phyloP scores from a whole-genome alignment of 176 grass and related monocot species.

The Bolboschoenus planiculmis region DNA sequence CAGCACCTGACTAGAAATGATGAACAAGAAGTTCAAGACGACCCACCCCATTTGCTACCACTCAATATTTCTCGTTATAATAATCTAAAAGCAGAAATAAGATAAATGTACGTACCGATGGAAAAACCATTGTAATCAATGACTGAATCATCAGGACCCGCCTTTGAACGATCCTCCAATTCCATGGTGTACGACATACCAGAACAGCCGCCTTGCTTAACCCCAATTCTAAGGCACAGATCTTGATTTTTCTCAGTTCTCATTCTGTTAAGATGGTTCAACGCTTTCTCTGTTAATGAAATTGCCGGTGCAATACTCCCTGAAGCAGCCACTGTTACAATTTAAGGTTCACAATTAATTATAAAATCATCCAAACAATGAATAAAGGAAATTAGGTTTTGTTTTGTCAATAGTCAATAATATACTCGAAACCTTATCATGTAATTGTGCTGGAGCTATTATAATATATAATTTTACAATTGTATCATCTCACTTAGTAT shows the following conservation, averaged over 20 bases:
- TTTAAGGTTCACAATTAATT: conserved; percentile 22
- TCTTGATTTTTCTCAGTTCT: conserved; percentile 72
- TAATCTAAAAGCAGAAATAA: not conserved
- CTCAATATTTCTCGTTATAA: not conserved
- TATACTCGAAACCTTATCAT: not conserved
- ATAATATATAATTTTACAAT: not conserved
- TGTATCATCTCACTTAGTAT: not conserved
- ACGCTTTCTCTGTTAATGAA: conserved; percentile 72
- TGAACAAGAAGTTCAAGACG: not conserved
- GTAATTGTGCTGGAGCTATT: not conserved
- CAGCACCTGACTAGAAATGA: not conserved
- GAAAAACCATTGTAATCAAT: conserved; percentile 89
- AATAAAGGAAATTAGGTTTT: not conserved
- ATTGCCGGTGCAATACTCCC: conserved; percentile 72
- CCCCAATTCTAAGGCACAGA: conserved; percentile 90
- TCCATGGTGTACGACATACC: conserved; percentile 99
- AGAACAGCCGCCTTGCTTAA: conserved; percentile 95
- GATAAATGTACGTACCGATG: conserved; percentile 52
- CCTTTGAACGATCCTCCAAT: conserved; percentile 56
- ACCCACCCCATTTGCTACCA: not conserved
- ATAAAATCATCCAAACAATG: not conserved
- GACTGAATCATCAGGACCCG: conserved; percentile 51
- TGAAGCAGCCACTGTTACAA: conserved; percentile 27
- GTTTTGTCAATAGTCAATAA: not conserved
- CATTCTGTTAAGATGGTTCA: conserved; percentile 83